phyloP scores from a whole-genome alignment of 2,329 filamentous ascomycete genomes.

The Chalara sp. region DNA sequence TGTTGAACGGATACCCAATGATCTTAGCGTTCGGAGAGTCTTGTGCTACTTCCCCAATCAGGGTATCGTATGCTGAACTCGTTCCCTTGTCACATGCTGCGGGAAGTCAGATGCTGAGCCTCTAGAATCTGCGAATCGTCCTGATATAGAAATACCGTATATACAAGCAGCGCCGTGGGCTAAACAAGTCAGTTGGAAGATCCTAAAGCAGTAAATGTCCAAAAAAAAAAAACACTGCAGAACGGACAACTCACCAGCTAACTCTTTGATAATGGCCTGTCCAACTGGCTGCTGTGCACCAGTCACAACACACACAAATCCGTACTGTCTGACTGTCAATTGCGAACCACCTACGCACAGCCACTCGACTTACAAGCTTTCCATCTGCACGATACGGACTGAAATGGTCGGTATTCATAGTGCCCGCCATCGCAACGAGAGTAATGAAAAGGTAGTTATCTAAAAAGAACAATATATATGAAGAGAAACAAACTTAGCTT shows the following conservation, averaged over 20 bases:
- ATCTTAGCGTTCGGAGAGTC: conserved; percentile 49
- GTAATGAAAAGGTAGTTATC: not conserved
- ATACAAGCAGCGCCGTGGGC: conserved; percentile 59
- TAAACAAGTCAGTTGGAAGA: conserved; percentile 18
- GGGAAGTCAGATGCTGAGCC: conserved; percentile 9
- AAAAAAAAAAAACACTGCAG: too few relatives aligned
- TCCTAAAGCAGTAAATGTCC: not conserved
- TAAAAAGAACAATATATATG: not conserved
- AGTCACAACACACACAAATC: conserved; percentile 59
- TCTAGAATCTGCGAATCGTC: conserved; percentile 1
- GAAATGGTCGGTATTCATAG: conserved; percentile 20
- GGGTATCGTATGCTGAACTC: conserved; percentile 31
- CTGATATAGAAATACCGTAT: conserved; percentile 36
- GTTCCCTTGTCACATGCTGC: conserved; percentile 42
- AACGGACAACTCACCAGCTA: conserved; percentile 39
- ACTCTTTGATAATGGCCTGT: conserved; percentile 50
- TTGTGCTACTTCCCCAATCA: conserved; percentile 36
- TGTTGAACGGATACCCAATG: conserved; percentile 53
- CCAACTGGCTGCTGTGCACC: conserved; percentile 55
- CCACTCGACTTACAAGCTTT: conserved; percentile 17
- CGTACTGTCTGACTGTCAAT: conserved; percentile 37
- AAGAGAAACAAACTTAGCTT: too few relatives aligned
- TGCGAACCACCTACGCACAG: not conserved
- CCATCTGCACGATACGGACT: conserved; percentile 24
- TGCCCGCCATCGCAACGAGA: not conserved